A percentile compares a stretch with the other conserved stretches of the same genome.
phyloP scores from a whole-genome alignment of 169 alveolate species.

The Sarcocystis neurona region DNA sequence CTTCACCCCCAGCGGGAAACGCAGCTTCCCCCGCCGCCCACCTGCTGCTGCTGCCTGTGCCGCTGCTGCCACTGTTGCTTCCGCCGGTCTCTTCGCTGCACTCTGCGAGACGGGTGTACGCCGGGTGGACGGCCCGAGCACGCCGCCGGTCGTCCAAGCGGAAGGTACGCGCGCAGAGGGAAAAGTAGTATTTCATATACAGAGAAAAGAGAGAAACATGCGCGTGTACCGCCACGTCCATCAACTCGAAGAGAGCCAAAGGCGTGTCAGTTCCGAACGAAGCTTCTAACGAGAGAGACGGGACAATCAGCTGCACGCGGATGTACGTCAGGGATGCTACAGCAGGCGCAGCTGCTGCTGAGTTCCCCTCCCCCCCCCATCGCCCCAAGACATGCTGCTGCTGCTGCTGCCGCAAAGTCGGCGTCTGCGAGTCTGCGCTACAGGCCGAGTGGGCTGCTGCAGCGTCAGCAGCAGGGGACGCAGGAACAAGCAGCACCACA shows the following conservation, averaged over 20 bases:
- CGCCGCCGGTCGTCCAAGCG: conserved; percentile 68
- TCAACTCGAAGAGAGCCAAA: conserved; percentile 49
- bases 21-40: not conserved
- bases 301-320: conserved; percentile 32
- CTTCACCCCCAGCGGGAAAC: too few species aligned
- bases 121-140: conserved; percentile 44
- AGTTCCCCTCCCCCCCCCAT: not conserved
- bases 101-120: conserved; percentile 62
- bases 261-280: conserved; percentile 50
- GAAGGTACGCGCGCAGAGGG: conserved; percentile 55
- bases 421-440: not conserved
- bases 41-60: not conserved
- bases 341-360: conserved; percentile 43
- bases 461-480: conserved; percentile 7
- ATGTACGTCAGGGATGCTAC: conserved; percentile 46
- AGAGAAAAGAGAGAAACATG: conserved; percentile 61
- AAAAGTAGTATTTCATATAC: conserved; percentile 55
- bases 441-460: not conserved
- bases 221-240: conserved; percentile 46
- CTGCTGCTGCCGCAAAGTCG: conserved; percentile 23
- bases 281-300: conserved; percentile 45
- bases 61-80: not conserved
- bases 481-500: conserved; percentile 4
- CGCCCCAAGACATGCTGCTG: not conserved
- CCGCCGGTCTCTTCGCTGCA: conserved; percentile 36